phyloP scores from a whole-genome alignment of 805 yeast species.

The Candida glaebosa region DNA sequence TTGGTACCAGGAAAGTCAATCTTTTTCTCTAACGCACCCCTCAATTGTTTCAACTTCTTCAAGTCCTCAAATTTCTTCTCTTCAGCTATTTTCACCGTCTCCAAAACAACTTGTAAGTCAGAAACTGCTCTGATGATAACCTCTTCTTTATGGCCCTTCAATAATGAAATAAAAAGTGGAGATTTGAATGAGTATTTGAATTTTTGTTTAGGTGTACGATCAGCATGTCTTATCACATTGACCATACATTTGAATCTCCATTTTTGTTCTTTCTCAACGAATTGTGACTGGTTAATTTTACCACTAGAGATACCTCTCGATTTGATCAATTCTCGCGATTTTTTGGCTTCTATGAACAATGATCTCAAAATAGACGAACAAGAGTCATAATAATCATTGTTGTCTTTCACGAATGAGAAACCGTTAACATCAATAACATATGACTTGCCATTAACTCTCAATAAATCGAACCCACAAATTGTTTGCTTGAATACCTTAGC shows the following conservation, averaged over 20 bases:
- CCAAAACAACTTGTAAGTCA: constrained; percentile 80
- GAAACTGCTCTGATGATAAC: constrained; percentile 89
- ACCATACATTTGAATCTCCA: constrained; percentile 97
- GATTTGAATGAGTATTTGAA: constrained; percentile 92
- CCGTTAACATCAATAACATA: constrained; percentile 98
- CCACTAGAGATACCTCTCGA: constrained; percentile 32
- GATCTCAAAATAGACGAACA: constrained; percentile 76
- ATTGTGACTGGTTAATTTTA: constrained; percentile 33
- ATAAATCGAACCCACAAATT: constrained; percentile 93
- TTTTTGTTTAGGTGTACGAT: constrained; percentile 97
- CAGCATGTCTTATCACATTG: constrained; percentile 92
- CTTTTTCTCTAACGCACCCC: constrained; percentile 84
- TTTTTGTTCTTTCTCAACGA: constrained; percentile 72
- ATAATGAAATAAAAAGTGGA: constrained; percentile 75
- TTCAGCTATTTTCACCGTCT: constrained; percentile 79
- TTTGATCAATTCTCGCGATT: constrained; percentile 37
- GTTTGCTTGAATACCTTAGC: constrained; percentile 80
- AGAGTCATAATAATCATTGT: constrained; percentile 75
- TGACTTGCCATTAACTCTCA: constrained; percentile 83
- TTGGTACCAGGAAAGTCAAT: constrained; percentile 93
- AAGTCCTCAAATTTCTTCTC: constrained; percentile 77
- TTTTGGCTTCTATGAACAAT: constrained; percentile 58
- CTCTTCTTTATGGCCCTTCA: constrained; percentile 94
- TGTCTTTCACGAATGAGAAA: constrained; percentile 95
- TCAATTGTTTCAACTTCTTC: constrained; percentile 69